Conservation (phyloP, 352 stramenopile species). For the Pythium biforme region DNA sequence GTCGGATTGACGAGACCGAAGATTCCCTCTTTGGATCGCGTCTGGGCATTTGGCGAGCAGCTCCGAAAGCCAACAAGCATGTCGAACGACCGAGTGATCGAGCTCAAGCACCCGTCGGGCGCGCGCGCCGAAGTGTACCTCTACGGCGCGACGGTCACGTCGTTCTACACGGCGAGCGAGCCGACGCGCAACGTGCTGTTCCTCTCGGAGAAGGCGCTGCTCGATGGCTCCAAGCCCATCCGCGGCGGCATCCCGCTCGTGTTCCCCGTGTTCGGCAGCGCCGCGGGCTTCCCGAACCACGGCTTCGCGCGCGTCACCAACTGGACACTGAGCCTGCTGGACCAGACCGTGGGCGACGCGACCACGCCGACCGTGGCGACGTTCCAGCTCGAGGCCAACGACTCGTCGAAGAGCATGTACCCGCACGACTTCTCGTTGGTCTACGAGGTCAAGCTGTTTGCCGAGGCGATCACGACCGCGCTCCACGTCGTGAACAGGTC, state of each 20-base stretch:
- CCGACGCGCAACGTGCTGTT: conserved; percentile 90
- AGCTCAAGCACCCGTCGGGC: conserved; percentile 65
- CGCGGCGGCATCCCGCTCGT: conserved; percentile 95
- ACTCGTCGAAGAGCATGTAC: conserved; percentile 58
- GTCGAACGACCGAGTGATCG: conserved; percentile 27
- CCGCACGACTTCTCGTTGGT: conserved; percentile 75
- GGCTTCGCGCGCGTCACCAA: conserved; percentile 89
- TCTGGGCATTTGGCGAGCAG: not conserved
- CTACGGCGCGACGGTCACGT: conserved; percentile 92
- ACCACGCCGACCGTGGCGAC: conserved; percentile 54
- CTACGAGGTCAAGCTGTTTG: conserved; percentile 88
- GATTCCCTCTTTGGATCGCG: not conserved
- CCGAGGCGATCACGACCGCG: conserved; percentile 77
- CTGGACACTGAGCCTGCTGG: conserved; percentile 59
- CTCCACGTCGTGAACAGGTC: conserved; percentile 92
- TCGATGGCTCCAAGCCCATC: conserved; percentile 94
- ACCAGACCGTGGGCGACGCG: conserved; percentile 38
- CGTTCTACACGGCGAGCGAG: conserved; percentile 72
- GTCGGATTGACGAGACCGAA: conserved; percentile 1
- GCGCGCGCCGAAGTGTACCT: conserved; percentile 78
- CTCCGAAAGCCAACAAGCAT: too few relatives aligned
- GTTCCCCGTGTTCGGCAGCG: conserved; percentile 95
- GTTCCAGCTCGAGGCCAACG: conserved; percentile 50
- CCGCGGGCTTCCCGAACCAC: conserved; percentile 90
- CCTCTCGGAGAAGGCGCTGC: conserved; percentile 82